Percentiles rank a stretch among this genome's conserved stretches.
These are phyloP conservation scores for Penium margaritaceum DNA, from an alignment of 139 green algal species.

Conservation along the genomic window DNA sequence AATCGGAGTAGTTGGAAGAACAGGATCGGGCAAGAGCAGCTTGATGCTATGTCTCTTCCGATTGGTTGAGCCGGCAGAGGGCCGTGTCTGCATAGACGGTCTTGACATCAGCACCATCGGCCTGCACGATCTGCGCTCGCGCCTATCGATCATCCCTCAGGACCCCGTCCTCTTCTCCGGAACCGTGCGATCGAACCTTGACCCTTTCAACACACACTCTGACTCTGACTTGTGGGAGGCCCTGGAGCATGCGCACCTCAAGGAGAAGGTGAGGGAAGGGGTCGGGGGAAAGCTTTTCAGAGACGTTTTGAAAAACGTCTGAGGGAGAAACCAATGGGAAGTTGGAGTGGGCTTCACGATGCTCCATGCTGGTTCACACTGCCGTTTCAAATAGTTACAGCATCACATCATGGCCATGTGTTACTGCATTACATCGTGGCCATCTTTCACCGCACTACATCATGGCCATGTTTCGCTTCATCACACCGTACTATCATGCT, in stretches of 20 bases:
- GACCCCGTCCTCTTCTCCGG: conserved; percentile 90
- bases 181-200: conserved; percentile 80
- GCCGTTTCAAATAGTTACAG: no score
- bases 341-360: no score
- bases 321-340: no score
- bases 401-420: no score
- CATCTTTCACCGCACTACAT: no score
- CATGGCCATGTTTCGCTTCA: no score
- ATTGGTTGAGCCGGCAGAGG: conserved; percentile 58
- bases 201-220: conserved; percentile 70
- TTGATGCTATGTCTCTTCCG: conserved; percentile 68
- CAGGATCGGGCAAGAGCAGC: conserved; percentile 63
- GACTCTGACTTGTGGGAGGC: conserved; percentile 64
- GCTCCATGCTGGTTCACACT: no score
- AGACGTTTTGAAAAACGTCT: neutral
- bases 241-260: conserved; percentile 53
- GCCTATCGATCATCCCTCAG: conserved; percentile 70
- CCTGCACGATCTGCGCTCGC: conserved; percentile 58
- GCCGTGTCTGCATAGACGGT: conserved; percentile 77
- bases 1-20: conserved; percentile 65
- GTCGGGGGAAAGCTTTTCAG: neutral
- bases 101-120: conserved; percentile 70
- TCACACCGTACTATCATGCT: no score
- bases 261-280: conserved; percentile 41
- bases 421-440: no score